A percentile compares a stretch with the other conserved stretches of the same genome.
Evolutionary conservation across 2,329 filamentous ascomycete genomes (phyloP).

Genomic region (Alternaria postmessia): DNA sequence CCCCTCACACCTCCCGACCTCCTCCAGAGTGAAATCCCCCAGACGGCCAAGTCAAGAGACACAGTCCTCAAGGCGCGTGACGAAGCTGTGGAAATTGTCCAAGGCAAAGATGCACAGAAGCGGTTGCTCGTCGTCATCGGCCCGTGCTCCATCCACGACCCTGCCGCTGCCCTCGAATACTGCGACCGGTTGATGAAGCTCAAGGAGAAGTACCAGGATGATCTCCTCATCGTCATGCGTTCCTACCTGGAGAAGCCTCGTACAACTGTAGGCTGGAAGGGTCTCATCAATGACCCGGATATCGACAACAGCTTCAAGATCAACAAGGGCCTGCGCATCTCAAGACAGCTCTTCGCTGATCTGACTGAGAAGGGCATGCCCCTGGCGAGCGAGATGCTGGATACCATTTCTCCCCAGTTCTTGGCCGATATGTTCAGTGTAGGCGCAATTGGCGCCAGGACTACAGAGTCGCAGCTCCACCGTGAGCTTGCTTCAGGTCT

Average conservation of each 20-base stretch:
- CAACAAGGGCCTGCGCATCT: conserved; percentile 91
- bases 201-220: conserved; percentile 87
- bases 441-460: conserved; percentile 93
- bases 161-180: conserved; percentile 88
- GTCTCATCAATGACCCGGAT: conserved; percentile 96
- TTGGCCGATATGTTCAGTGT: conserved; percentile 89
- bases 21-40: conserved; percentile 89
- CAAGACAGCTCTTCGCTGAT: conserved; percentile 91
- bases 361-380: conserved; percentile 93
- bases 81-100: conserved; percentile 68
- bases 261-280: conserved; percentile 98
- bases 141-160: conserved; percentile 97
- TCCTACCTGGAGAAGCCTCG: conserved; percentile 98
- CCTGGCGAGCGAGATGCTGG: conserved; percentile 95
- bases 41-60: conserved; percentile 58
- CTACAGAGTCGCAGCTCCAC: conserved; percentile 95
- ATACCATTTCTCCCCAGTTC: conserved; percentile 98
- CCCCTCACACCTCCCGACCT: conserved; percentile 92
- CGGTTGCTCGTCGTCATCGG: conserved; percentile 83
- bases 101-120: conserved; percentile 64
- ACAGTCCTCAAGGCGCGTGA: conserved; percentile 68
- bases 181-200: conserved; percentile 81
- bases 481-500: conserved; percentile 92
- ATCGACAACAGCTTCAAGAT: conserved; percentile 99
- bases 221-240: conserved; percentile 95